A percentile compares a stretch with the other conserved stretches of the same genome.
Evolutionary conservation across 2,329 filamentous ascomycete genomes (phyloP).

Genomic region (Ilyonectria mors-panacis): DNA sequence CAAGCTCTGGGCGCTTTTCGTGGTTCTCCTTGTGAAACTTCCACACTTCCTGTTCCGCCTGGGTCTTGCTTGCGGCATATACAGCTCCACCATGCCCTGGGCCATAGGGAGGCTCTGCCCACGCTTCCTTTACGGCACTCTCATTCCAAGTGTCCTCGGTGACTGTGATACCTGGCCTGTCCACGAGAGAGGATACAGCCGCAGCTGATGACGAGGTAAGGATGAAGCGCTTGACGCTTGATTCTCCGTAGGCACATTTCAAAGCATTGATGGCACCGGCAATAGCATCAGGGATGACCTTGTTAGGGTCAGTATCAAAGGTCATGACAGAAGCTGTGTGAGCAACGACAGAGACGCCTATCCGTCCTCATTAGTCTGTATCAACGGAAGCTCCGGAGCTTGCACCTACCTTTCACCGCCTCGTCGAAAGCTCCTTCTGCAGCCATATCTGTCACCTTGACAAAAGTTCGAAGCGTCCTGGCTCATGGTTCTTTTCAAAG

Average conservation of each 20-base stretch:
- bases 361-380: not conserved
- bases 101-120: constrained; percentile 54
- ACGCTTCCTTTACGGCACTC: constrained; percentile 50
- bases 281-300: constrained; percentile 55
- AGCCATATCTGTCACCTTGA: constrained; percentile 53
- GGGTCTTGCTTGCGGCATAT: constrained; percentile 57
- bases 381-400: not conserved
- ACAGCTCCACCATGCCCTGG: constrained; percentile 46
- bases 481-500: constrained; percentile 53
- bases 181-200: not conserved
- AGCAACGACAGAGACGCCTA: constrained; percentile 50
- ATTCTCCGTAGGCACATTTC: constrained; percentile 52
- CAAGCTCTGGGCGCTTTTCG: constrained; percentile 45
- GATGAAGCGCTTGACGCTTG: constrained; percentile 58
- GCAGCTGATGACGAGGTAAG: constrained; percentile 37
- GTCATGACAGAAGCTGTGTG: constrained; percentile 57
- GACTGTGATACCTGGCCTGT: not conserved
- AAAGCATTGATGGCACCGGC: constrained; percentile 49
- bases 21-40: constrained; percentile 49
- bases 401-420: constrained; percentile 44
- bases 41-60: constrained; percentile 56
- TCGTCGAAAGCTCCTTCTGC: constrained; percentile 46
- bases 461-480: constrained; percentile 54
- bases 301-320: constrained; percentile 55
- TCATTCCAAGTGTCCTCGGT: constrained; percentile 53